phyloP scores from a whole-genome alignment of 139 green algal species.

The Volvox reticuliferus region DNA sequence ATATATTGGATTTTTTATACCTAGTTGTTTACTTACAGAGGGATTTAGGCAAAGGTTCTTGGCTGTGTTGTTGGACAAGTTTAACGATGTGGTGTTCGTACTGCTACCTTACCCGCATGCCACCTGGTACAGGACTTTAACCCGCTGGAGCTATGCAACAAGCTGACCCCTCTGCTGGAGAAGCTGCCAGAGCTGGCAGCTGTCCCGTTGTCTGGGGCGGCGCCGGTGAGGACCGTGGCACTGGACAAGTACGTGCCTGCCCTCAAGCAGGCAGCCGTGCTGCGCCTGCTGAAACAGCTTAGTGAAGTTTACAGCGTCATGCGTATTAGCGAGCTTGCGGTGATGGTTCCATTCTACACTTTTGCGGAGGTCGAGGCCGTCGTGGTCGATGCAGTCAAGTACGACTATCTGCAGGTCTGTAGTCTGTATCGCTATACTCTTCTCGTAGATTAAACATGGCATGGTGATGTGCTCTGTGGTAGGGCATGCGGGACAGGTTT shows the following conservation, averaged over 20 bases:
- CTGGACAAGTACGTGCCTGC: constrained; percentile 63
- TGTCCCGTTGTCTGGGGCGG: constrained; percentile 59
- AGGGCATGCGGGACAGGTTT: too few species aligned
- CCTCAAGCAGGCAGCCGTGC: constrained; percentile 80
- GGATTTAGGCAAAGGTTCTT: too few species aligned
- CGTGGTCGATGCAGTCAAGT: constrained; percentile 93
- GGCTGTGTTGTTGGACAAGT: too few species aligned
- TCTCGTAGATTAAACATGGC: too few species aligned
- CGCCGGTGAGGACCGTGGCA: constrained; percentile 75
- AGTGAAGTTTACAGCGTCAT: constrained; percentile 77
- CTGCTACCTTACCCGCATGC: too few species aligned
- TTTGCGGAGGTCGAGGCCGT: constrained; percentile 91
- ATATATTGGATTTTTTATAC: too few species aligned
- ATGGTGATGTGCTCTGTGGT: too few species aligned
- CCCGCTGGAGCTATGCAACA: constrained; percentile 93
- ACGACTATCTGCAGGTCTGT: constrained; percentile 85
- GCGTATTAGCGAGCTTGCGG: constrained; percentile 62
- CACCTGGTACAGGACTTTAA: constrained; percentile 78
- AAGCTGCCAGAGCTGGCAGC: constrained; percentile 63
- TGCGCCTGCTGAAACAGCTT: constrained; percentile 95
- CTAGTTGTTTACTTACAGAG: too few species aligned
- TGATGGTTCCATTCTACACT: constrained; percentile 72
- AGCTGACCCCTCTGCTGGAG: constrained; percentile 84
- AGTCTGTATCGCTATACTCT: neutral
- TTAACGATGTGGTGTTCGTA: too few species aligned